phyloP scores from a whole-genome alignment of 148 eudicot species.

The Vaccinium myrtillus region DNA sequence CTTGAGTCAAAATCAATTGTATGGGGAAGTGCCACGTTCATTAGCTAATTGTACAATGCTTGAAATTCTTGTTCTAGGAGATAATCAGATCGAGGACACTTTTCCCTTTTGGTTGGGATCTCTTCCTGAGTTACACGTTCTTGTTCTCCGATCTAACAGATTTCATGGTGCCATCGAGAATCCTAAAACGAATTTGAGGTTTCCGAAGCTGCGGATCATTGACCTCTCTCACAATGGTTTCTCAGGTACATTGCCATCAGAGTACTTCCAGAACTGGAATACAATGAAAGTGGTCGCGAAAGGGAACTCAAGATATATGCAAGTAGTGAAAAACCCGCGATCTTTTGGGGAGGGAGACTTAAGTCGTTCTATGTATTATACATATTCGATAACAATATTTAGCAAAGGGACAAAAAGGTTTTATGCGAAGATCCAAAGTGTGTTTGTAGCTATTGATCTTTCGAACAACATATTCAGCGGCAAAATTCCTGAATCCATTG shows the following conservation, averaged over 20 bases:
- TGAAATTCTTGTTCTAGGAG: neutral
- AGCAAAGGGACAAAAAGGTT: neutral
- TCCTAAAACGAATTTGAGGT: neutral
- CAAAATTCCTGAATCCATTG: neutral
- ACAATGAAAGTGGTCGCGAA: neutral
- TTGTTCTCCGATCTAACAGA: neutral
- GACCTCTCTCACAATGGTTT: neutral
- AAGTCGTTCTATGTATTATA: neutral
- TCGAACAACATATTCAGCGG: neutral
- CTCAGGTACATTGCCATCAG: neutral
- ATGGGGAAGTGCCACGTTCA: neutral
- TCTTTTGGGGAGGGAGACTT: too few species aligned
- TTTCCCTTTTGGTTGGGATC: neutral
- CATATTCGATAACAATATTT: neutral
- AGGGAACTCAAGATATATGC: neutral
- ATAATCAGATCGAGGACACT: neutral
- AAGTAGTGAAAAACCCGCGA: neutral
- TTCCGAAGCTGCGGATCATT: neutral
- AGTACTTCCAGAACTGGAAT: neutral
- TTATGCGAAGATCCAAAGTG: neutral
- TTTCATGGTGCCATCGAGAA: neutral
- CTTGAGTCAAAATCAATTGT: conserved; percentile 1
- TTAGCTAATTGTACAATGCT: neutral
- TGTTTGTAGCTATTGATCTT: neutral
- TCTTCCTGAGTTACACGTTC: neutral